phyloP scores from a whole-genome alignment of 192 early-diverging fungal species.

The Podochytrium sp. region DNA sequence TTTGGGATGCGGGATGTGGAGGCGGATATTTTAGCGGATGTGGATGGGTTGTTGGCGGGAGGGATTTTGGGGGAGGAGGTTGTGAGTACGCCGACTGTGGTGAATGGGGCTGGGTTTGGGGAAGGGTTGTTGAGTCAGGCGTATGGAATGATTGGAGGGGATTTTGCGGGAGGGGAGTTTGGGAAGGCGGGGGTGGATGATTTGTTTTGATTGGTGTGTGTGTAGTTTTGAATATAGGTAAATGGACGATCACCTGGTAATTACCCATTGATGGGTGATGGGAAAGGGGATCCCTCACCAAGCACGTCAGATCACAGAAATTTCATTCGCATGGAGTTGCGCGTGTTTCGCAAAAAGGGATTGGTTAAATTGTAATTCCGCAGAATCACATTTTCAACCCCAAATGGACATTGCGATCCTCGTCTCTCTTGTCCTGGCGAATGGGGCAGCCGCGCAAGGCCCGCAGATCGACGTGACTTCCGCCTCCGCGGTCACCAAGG shows the following conservation, averaged over 20 bases:
- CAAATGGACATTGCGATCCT: too few relatives aligned
- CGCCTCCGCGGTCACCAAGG: not conserved
- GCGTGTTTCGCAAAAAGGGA: too few relatives aligned
- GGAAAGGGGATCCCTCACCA: too few relatives aligned
- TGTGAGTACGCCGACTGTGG: not conserved
- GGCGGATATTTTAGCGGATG: constrained; percentile 1
- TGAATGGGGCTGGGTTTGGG: not conserved
- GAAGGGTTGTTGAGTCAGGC: not conserved
- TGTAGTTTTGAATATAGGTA: not conserved
- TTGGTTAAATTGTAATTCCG: too few relatives aligned
- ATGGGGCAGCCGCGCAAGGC: not conserved
- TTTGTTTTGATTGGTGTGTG: not conserved
- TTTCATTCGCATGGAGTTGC: too few relatives aligned
- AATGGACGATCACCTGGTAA: too few relatives aligned
- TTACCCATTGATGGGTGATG: too few relatives aligned
- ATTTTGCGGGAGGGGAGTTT: not conserved
- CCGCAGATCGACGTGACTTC: not conserved
- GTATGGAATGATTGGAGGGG: not conserved
- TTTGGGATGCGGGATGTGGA: not conserved
- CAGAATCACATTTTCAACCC: too few relatives aligned
- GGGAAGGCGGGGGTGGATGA: not conserved
- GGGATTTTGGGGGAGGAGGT: not conserved
- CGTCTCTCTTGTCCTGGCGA: too few relatives aligned
- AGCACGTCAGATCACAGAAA: too few relatives aligned
- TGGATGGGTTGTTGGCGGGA: not conserved